These are phyloP conservation scores for Telopea speciosissima DNA, from an alignment of 177 flowering plant genomes.

Conservation along the genomic window DNA sequence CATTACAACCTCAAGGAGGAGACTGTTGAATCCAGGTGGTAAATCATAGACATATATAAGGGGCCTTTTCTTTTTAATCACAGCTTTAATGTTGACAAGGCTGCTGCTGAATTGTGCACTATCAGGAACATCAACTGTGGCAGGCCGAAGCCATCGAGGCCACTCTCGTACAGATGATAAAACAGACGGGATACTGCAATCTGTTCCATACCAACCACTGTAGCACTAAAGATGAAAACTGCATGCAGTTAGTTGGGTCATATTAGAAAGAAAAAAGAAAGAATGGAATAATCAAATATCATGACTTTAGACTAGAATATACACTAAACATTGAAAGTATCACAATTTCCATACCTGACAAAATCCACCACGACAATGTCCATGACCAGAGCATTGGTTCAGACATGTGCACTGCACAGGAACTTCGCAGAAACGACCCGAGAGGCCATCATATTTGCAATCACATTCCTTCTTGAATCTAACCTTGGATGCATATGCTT, in stretches of 20 bases:
- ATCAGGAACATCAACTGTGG: conserved; percentile 57
- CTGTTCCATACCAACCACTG: conserved; percentile 86
- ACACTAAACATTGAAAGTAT: not conserved
- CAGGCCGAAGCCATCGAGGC: conserved; percentile 96
- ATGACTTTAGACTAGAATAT: not conserved
- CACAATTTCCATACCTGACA: conserved; percentile 54
- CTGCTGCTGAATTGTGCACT: conserved; percentile 20
- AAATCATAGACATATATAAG: conserved; percentile 91
- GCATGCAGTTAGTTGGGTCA: conserved; percentile 1
- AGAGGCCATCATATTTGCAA: conserved; percentile 86
- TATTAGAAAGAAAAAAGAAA: conserved; percentile 1
- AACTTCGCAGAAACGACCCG: conserved; percentile 79
- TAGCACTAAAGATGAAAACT: conserved; percentile 51
- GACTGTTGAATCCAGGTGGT: conserved; percentile 85
- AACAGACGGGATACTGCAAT: conserved; percentile 89
- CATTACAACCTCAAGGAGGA: conserved; percentile 80
- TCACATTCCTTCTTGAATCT: conserved; percentile 80
- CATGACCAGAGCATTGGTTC: conserved; percentile 90
- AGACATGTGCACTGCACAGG: conserved; percentile 66
- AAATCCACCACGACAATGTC: conserved; percentile 91
- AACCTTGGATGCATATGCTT: conserved; percentile 64
- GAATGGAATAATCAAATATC: not conserved
- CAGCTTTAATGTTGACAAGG: conserved; percentile 43
- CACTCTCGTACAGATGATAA: conserved; percentile 58
- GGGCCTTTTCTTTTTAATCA: conserved; percentile 81